Evolutionary conservation across 352 stramenopile species (phyloP).

Genomic region (Phytophthora sp.): DNA sequence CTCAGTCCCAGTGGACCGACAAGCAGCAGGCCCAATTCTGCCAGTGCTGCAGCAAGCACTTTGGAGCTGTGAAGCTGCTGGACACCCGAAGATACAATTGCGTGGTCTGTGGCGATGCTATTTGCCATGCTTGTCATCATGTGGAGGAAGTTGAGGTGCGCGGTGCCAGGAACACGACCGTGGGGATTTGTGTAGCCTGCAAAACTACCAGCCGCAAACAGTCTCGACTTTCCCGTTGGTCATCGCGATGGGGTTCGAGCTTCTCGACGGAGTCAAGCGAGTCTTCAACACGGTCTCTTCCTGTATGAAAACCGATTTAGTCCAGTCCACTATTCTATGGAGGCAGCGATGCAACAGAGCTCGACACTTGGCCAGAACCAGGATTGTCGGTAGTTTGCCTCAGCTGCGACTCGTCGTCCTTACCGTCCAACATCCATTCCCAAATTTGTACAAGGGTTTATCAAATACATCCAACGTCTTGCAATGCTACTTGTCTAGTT

Average conservation of each 20-base stretch:
- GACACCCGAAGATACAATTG: constrained; percentile 49
- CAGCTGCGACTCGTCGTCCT: too few species aligned
- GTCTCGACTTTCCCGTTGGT: constrained; percentile 17
- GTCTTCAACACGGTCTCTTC: constrained; percentile 24
- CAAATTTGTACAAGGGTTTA: background rate
- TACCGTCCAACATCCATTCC: too few species aligned
- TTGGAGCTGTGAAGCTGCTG: constrained; percentile 27
- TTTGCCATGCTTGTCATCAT: constrained; percentile 48
- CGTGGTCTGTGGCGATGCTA: constrained; percentile 47
- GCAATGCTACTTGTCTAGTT: background rate
- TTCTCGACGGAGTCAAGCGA: constrained; percentile 25
- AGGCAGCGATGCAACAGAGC: too few species aligned
- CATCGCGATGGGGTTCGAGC: constrained; percentile 18
- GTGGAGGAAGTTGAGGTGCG: constrained; percentile 41
- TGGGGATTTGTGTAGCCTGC: constrained; percentile 36
- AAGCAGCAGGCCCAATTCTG: constrained; percentile 35
- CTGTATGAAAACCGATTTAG: constrained; percentile 1
- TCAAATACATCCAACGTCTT: constrained; percentile 1
- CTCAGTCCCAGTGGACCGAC: constrained; percentile 38
- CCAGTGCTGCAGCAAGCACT: constrained; percentile 45
- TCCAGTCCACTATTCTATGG: constrained; percentile 24
- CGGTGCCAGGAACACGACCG: constrained; percentile 31
- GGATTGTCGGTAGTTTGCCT: too few species aligned
- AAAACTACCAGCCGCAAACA: constrained; percentile 20
- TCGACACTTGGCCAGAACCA: too few species aligned